Evolutionary conservation across 1,284 basidiomycete species (phyloP).

Genomic region (Ustilago lituana): DNA sequence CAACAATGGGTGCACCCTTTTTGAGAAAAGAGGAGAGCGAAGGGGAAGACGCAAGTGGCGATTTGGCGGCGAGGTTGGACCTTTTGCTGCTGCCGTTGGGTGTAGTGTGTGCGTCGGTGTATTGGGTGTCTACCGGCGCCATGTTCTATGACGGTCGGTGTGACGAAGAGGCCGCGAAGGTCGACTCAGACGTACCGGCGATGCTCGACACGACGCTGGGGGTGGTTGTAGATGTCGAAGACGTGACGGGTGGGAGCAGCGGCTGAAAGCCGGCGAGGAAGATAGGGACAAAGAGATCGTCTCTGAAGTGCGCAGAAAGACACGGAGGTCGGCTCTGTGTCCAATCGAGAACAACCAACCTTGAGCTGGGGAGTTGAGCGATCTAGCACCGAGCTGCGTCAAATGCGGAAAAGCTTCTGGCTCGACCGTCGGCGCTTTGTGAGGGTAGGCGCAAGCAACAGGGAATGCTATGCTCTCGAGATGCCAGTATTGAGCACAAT

Average conservation of each 20-base stretch:
- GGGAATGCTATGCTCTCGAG: too few relatives aligned
- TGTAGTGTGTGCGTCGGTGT: conserved; percentile 7
- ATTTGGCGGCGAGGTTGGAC: conserved; percentile 11
- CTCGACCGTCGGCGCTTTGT: too few relatives aligned
- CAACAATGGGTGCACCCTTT: conserved; percentile 50
- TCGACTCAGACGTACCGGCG: conserved; percentile 1
- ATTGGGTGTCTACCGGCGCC: conserved; percentile 20
- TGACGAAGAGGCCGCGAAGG: background rate
- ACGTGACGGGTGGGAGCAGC: background rate
- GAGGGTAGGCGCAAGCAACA: too few relatives aligned
- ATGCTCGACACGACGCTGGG: background rate
- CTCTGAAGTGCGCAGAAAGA: too few relatives aligned
- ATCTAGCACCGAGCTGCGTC: too few relatives aligned
- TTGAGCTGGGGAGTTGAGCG: too few relatives aligned
- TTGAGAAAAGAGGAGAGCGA: conserved; percentile 38
- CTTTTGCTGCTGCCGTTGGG: conserved; percentile 7
- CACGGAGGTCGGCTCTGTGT: too few relatives aligned
- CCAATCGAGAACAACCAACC: too few relatives aligned
- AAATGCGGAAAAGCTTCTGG: too few relatives aligned
- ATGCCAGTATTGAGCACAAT: background rate
- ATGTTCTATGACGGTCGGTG: conserved; percentile 10
- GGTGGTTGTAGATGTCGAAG: background rate
- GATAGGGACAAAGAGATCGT: too few relatives aligned
- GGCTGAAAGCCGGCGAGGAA: too few relatives aligned
- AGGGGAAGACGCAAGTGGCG: conserved; percentile 27